A percentile compares a stretch with the other conserved stretches of the same genome.
Conservation (phyloP, 2,329 filamentous ascomycete genomes). For the Zymoseptoria crescenta region DNA sequence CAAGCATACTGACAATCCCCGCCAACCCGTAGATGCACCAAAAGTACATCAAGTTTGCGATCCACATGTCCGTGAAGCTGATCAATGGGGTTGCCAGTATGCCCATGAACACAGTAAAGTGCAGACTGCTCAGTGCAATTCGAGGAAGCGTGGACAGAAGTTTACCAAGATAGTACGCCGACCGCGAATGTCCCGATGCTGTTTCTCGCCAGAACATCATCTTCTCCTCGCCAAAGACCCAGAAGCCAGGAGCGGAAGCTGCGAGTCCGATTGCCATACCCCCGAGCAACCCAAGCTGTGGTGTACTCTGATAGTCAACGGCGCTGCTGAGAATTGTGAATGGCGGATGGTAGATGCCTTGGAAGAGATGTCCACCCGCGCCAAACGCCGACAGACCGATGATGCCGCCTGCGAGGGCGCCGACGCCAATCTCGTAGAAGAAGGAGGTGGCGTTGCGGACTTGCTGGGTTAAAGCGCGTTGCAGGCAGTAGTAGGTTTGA, state of each 20-base stretch:
- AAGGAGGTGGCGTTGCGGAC: conserved; percentile 45
- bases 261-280: conserved; percentile 51
- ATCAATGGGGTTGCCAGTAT: conserved; percentile 46
- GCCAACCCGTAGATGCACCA: conserved; percentile 53
- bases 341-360: conserved; percentile 44
- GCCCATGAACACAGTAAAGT: conserved; percentile 48
- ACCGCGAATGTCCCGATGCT: conserved; percentile 48
- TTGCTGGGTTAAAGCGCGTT: conserved; percentile 50
- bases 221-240: conserved; percentile 50
- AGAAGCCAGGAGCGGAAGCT: conserved; percentile 48
- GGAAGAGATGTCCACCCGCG: conserved; percentile 47
- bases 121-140: conserved; percentile 45
- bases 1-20: conserved; percentile 46
- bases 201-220: conserved; percentile 49
- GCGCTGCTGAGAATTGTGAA: conserved; percentile 47
- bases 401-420: conserved; percentile 45
- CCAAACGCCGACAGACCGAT: conserved; percentile 48
- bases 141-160: conserved; percentile 45
- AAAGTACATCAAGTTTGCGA: conserved; percentile 49
- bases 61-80: conserved; percentile 42
- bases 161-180: conserved; percentile 52
- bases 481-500: conserved; percentile 48
- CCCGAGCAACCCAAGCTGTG: conserved; percentile 47
- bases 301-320: conserved; percentile 44
- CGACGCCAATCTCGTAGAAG: conserved; percentile 48